A percentile compares a stretch with the other conserved stretches of the same genome.
These are phyloP conservation scores for Bacidia rubella DNA, from an alignment of 495 filamentous ascomycete species.

Conservation along the genomic window DNA sequence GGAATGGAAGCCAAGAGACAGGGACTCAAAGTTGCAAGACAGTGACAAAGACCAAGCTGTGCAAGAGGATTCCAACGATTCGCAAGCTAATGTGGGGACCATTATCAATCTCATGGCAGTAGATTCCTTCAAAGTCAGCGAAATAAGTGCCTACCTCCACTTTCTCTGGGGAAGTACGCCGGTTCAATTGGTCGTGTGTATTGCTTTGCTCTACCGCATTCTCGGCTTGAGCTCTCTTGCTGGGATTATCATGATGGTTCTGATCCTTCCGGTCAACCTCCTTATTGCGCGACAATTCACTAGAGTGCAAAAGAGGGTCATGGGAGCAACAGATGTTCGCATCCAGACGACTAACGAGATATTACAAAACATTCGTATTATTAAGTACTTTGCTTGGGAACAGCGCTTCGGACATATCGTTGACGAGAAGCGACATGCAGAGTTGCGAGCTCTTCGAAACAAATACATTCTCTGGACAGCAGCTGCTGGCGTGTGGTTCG, in stretches of 20 bases:
- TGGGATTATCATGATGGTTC: slow-evolving; percentile 80
- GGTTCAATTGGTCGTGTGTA: slow-evolving; percentile 62
- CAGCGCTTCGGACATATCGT: slow-evolving; percentile 77
- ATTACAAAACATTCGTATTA: slow-evolving; percentile 93
- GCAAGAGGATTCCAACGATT: slow-evolving; percentile 33
- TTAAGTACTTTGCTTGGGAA: slow-evolving; percentile 99
- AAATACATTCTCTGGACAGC: slow-evolving; percentile 84
- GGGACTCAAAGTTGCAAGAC: slow-evolving; percentile 29
- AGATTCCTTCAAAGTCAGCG: slow-evolving; percentile 96
- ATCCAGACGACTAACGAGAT: slow-evolving; percentile 97
- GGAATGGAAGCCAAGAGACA: slow-evolving; percentile 42
- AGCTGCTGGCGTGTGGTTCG: slow-evolving; percentile 91
- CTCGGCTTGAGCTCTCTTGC: slow-evolving; percentile 89
- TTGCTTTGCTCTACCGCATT: slow-evolving; percentile 69
- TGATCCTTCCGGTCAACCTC: slow-evolving; percentile 82
- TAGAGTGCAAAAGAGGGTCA: slow-evolving; percentile 72
- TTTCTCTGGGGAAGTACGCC: slow-evolving; percentile 79
- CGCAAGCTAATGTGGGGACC: slow-evolving; percentile 81
- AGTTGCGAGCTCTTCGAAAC: slow-evolving; percentile 62
- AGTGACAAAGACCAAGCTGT: slow-evolving; percentile 27
- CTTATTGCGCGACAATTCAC: slow-evolving; percentile 73
- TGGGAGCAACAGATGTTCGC: slow-evolving; percentile 87
- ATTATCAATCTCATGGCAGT: slow-evolving; percentile 99
- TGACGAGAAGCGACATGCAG: slow-evolving; percentile 68
- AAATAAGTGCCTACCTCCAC: slow-evolving; percentile 83